Evolutionary conservation across 2,329 filamentous ascomycete genomes (phyloP).

Genomic region (Plenodomus biglobosus): DNA sequence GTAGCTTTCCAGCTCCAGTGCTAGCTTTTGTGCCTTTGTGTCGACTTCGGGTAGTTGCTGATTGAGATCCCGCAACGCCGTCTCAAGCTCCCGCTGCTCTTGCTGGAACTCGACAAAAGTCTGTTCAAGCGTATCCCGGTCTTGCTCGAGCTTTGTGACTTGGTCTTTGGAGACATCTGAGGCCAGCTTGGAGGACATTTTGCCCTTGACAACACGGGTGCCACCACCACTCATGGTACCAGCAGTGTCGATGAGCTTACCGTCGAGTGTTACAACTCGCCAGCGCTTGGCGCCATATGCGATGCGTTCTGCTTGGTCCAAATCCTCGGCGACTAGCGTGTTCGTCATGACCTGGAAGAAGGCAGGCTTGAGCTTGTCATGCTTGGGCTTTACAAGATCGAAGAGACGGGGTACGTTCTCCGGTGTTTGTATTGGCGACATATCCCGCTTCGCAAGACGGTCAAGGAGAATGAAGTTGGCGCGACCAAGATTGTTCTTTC

Average conservation of each 20-base stretch:
- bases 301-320: slow-evolving; percentile 95
- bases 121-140: slow-evolving; percentile 81
- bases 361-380: slow-evolving; percentile 81
- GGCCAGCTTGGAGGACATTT: slow-evolving; percentile 96
- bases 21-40: slow-evolving; percentile 87
- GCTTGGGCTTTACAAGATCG: slow-evolving; percentile 86
- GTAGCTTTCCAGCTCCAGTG: slow-evolving; percentile 83
- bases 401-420: slow-evolving; percentile 92
- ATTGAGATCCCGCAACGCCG: slow-evolving; percentile 68
- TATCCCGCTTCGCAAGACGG: slow-evolving; percentile 75
- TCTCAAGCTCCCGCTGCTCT: slow-evolving; percentile 77
- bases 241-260: slow-evolving; percentile 95
- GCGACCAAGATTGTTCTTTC: slow-evolving; percentile 94
- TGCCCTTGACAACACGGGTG: slow-evolving; percentile 81
- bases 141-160: slow-evolving; percentile 80
- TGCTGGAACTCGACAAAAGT: slow-evolving; percentile 84
- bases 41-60: slow-evolving; percentile 81
- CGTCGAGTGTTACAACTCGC: slow-evolving; percentile 93
- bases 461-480: slow-evolving; percentile 97
- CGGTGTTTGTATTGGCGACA: slow-evolving; percentile 80
- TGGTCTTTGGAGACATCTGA: slow-evolving; percentile 85
- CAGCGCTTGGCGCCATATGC: slow-evolving; percentile 92
- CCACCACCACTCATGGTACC: slow-evolving; percentile 99
- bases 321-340: slow-evolving; percentile 86
- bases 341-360: slow-evolving; percentile 97